phyloP scores from a whole-genome alignment of 495 filamentous ascomycete species.

The Penicillium diatomitis region DNA sequence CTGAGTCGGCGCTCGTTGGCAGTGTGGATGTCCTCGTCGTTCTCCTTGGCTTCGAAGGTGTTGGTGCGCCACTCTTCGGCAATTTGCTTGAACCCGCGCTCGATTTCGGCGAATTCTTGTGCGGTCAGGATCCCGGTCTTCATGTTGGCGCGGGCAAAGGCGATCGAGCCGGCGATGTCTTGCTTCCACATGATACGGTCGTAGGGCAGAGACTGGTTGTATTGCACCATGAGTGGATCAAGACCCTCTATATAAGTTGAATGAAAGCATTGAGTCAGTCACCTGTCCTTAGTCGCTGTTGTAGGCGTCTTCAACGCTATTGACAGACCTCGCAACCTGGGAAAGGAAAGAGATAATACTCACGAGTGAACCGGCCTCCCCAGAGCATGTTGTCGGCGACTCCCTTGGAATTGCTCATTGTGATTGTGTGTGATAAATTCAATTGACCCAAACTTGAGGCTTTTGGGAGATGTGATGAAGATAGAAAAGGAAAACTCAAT shows the following conservation, averaged over 20 bases:
- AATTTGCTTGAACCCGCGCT: constrained; percentile 63
- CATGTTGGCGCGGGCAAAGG: constrained; percentile 78
- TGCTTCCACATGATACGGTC: constrained; percentile 76
- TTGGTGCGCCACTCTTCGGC: constrained; percentile 62
- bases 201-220: constrained; percentile 81
- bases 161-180: constrained; percentile 73
- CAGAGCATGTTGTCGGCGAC: constrained; percentile 60
- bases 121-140: constrained; percentile 65
- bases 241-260: constrained; percentile 47
- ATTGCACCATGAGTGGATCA: constrained; percentile 81
- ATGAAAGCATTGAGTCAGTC: constrained; percentile 20
- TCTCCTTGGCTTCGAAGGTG: constrained; percentile 36
- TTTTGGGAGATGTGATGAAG: not conserved
- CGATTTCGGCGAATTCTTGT: constrained; percentile 68
- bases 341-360: constrained; percentile 10
- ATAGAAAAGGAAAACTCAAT: not conserved
- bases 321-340: not conserved
- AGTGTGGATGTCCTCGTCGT: constrained; percentile 70
- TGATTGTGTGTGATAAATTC: constrained; percentile 5
- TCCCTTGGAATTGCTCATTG: constrained; percentile 34
- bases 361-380: constrained; percentile 76
- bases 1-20: constrained; percentile 86
- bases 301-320: not conserved
- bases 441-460: not conserved
- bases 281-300: constrained; percentile 1